These are phyloP conservation scores for Microdochium trichocladiopsis DNA, from an alignment of 2,329 filamentous ascomycete genomes.

Conservation along the genomic window DNA sequence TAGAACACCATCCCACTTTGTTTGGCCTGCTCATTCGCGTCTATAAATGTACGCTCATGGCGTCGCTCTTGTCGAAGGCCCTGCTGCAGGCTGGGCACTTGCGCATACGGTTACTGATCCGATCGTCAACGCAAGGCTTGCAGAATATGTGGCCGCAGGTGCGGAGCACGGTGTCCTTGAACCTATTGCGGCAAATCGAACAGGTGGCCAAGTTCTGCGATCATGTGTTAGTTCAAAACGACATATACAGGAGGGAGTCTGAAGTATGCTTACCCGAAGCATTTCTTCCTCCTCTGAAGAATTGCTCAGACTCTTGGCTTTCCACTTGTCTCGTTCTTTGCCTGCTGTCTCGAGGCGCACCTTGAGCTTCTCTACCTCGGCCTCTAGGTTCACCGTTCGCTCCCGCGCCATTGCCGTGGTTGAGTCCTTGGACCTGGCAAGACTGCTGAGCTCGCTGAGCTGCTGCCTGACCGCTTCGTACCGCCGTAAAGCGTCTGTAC, in stretches of 20 bases:
- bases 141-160: conserved; percentile 95
- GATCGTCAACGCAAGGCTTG: conserved; percentile 80
- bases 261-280: conserved; percentile 62
- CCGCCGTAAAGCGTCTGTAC: conserved; percentile 61
- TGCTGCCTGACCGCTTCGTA: conserved; percentile 70
- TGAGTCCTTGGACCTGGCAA: conserved; percentile 71
- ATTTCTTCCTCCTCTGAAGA: conserved; percentile 78
- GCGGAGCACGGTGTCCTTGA: conserved; percentile 91
- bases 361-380: conserved; percentile 74
- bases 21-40: no score
- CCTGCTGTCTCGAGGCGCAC: conserved; percentile 69
- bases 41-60: conserved; percentile 61
- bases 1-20: neutral
- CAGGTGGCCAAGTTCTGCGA: conserved; percentile 70
- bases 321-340: conserved; percentile 82
- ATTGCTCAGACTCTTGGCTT: conserved; percentile 73
- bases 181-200: conserved; percentile 84
- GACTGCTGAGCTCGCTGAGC: conserved; percentile 64
- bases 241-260: no score
- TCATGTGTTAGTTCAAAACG: conserved; percentile 21
- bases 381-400: conserved; percentile 55
- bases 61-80: conserved; percentile 84
- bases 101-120: conserved; percentile 80
- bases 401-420: conserved; percentile 43
- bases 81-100: conserved; percentile 94